A percentile compares a stretch with the other conserved stretches of the same genome.
Conservation (phyloP, 1,284 basidiomycete species). For the Malassezia slooffiae region DNA sequence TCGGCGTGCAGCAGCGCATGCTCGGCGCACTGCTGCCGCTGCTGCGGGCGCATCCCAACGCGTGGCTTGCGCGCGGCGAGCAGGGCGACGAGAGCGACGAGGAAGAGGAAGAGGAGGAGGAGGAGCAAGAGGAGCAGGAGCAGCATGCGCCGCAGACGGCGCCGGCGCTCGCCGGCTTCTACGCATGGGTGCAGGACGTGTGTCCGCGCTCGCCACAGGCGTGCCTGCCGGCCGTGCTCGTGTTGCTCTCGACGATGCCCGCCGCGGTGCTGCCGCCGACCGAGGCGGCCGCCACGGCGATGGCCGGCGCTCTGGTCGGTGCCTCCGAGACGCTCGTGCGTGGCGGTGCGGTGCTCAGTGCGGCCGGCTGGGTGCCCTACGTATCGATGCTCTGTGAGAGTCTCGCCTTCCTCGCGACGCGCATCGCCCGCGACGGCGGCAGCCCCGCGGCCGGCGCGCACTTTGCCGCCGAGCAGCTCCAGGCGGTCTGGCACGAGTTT, state of each 20-base stretch:
- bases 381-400: conserved; percentile 62
- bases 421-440: conserved; percentile 2
- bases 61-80: conserved; percentile 32
- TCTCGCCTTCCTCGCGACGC: conserved; percentile 52
- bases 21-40: conserved; percentile 32
- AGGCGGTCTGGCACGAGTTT: conserved; percentile 9
- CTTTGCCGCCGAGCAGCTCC: conserved; percentile 10
- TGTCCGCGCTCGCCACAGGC: conserved; percentile 64
- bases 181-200: conserved; percentile 61
- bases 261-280: conserved; percentile 47
- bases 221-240: conserved; percentile 64
- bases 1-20: conserved; percentile 23
- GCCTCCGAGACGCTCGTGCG: conserved; percentile 58
- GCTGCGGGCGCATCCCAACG: conserved; percentile 27
- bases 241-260: conserved; percentile 69
- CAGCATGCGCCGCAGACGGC: conserved; percentile 8
- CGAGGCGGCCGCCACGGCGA: conserved; percentile 47
- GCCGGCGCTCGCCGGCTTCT: conserved; percentile 49
- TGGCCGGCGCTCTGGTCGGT: conserved; percentile 67
- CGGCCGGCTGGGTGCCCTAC: conserved; percentile 51
- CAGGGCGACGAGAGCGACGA: conserved; percentile 17
- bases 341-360: conserved; percentile 45
- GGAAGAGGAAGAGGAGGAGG: conserved; percentile 15
- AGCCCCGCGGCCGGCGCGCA: background rate
- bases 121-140: conserved; percentile 13